These are phyloP conservation scores for Wallacemonas collosoma DNA, from an alignment of 208 protist genomes.

Conservation along the genomic window DNA sequence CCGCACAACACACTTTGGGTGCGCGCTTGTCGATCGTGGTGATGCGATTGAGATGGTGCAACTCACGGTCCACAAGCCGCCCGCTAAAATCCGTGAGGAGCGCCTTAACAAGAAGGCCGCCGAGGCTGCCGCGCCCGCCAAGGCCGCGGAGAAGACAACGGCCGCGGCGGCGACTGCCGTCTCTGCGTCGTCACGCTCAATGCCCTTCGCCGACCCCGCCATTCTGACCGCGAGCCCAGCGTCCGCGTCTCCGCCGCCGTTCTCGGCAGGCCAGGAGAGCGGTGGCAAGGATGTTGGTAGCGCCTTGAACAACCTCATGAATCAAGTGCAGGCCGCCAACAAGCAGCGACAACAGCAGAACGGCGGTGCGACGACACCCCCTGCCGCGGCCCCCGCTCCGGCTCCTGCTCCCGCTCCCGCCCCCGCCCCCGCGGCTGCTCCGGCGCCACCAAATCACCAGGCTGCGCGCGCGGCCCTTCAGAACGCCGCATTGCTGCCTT, in stretches of 20 bases:
- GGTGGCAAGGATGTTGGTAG: neutral
- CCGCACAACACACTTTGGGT: conserved; percentile 41
- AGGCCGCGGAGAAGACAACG: neutral
- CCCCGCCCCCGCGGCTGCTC: conserved; percentile 2
- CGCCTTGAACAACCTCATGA: conserved; percentile 15
- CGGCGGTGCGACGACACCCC: neutral
- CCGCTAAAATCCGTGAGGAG: conserved; percentile 5
- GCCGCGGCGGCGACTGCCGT: conserved; percentile 6
- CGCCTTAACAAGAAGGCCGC: conserved; percentile 18
- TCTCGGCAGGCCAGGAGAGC: neutral
- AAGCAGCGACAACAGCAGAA: conserved; percentile 19
- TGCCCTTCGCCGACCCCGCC: conserved; percentile 8
- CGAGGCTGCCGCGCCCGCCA: neutral
- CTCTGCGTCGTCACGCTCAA: conserved; percentile 4
- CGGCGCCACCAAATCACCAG: conserved; percentile 23
- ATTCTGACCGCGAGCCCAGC: conserved; percentile 16
- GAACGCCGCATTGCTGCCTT: conserved; percentile 73
- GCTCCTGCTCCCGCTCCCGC: neutral
- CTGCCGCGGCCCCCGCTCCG: neutral
- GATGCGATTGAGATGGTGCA: conserved; percentile 48
- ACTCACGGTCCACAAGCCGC: conserved; percentile 20
- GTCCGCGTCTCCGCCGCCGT: conserved; percentile 11
- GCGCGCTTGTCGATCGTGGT: conserved; percentile 39
- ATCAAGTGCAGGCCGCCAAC: conserved; percentile 12
- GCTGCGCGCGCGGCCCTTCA: conserved; percentile 51